Percentiles rank a stretch among this genome's conserved stretches.
Conservation (phyloP, 306 rosid species). For the Potentilla sterilis region DNA sequence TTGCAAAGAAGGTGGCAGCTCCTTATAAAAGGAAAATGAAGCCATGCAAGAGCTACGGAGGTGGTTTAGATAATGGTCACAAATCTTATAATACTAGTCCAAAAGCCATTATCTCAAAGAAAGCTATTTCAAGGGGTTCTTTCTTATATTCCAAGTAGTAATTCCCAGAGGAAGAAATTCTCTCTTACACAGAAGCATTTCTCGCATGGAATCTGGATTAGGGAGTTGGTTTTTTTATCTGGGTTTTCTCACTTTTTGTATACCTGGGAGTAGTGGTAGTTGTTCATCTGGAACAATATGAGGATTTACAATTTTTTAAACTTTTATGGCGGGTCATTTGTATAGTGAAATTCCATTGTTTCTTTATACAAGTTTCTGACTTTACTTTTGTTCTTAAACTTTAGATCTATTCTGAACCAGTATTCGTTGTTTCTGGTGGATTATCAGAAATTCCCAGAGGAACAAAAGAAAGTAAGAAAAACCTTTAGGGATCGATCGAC, state of each 20-base stretch:
- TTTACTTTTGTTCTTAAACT: not conserved
- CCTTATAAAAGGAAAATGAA: conserved; percentile 54
- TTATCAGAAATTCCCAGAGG: too few relatives aligned
- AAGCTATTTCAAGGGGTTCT: conserved; percentile 43
- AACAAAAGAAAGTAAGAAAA: too few relatives aligned
- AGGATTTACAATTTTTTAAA: not conserved
- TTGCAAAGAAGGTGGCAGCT: conserved; percentile 54
- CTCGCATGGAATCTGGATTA: not conserved
- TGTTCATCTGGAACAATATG: not conserved
- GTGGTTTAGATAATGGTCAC: conserved; percentile 50
- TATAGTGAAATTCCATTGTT: not conserved
- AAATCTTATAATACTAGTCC: conserved; percentile 50
- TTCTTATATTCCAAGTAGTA: conserved; percentile 30
- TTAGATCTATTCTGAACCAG: too few relatives aligned
- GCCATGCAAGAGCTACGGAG: conserved; percentile 71
- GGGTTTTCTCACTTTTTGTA: not conserved
- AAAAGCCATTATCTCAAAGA: conserved; percentile 68
- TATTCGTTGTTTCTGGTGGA: not conserved
- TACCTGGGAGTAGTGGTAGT: not conserved
- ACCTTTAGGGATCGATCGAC: too few relatives aligned
- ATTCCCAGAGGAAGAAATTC: conserved; percentile 26
- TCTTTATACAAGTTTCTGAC: not conserved
- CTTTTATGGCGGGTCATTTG: conserved; percentile 1
- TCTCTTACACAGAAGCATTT: conserved; percentile 25
- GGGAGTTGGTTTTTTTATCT: not conserved